Base-by-base conservation (phyloP, 805 yeast genomes). In the Kuraishia capsulata region DNA sequence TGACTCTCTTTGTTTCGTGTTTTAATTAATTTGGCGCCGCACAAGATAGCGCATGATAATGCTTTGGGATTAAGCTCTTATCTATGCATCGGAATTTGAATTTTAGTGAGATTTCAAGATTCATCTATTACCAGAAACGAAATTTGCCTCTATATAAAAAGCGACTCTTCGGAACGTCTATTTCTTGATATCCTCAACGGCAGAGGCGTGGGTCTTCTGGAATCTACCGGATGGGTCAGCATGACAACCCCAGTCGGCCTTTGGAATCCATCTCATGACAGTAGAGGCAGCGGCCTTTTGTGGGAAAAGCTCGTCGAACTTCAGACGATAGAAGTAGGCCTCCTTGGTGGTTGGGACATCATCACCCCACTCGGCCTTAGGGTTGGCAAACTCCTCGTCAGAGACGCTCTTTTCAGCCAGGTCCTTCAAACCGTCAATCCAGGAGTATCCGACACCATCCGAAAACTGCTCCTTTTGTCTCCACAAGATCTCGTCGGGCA, bases 171-270 rank as follows among this genome's bases (percentile, higher is more conserved):
- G 11, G 26, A 23, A 28, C 14, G 31, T 14, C 31, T 29, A 36
- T 20, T 28, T 26, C 32, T 36, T 36, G 18, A 36, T 29, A 14
- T 36, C 33, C 30, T 26, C 28, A 44, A 80, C 74, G 47, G 81
- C 76, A 52, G 81, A 61, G 40, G 84, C 89, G 63, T 92, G 98
- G 52, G 83, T 78, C 69, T 84, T 77, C 50, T 95, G 97, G 59
- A 71, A 90, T 70, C 99, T 85, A 49, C 99, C 99, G 40, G 96
- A 84, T 39, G 99, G 99, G 65, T 92, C 99, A 54, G 81, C 96
- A 56, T 89, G 88, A 69, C 98, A 92, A 50, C 99, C 99, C 99
- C 99, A 92, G 64, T 92, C 98, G 46, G 97, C 97, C 75, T 92
- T 92, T 61, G 99, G 99, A 65, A 92, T 67, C 99, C 99, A 92